phyloP scores from a whole-genome alignment of 306 rosid genomes.

The Aeschynomene evenia region DNA sequence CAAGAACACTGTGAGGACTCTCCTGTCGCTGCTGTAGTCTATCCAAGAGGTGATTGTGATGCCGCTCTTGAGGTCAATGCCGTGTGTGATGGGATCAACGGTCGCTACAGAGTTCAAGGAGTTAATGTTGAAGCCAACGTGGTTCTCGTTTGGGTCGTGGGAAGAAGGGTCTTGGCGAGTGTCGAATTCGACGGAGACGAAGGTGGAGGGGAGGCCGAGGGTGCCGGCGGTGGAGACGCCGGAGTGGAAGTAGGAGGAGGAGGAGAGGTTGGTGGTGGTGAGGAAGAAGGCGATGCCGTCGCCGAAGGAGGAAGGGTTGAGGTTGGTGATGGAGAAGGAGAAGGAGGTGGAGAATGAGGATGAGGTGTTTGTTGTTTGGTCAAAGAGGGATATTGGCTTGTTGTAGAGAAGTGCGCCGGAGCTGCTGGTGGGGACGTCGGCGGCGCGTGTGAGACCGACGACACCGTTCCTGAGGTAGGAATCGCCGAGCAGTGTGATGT shows the following conservation, averaged over 20 bases:
- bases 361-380: slow-evolving; percentile 46
- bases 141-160: slow-evolving; percentile 58
- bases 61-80: slow-evolving; percentile 64
- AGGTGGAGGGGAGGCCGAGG: slow-evolving; percentile 20
- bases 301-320: slow-evolving; percentile 56
- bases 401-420: slow-evolving; percentile 61
- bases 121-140: slow-evolving; percentile 59
- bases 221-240: background rate
- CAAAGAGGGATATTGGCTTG: slow-evolving; percentile 49
- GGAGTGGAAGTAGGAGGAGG: background rate
- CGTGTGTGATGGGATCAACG: slow-evolving; percentile 44
- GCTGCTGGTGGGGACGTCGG: slow-evolving; percentile 65
- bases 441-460: slow-evolving; percentile 67
- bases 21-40: slow-evolving; percentile 53
- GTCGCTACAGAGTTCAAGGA: slow-evolving; percentile 51
- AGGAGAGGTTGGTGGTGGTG: slow-evolving; percentile 21
- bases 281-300: slow-evolving; percentile 72
- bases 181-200: slow-evolving; percentile 66
- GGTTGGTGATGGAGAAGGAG: slow-evolving; percentile 50
- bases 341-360: slow-evolving; percentile 72
- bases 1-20: slow-evolving; percentile 47
- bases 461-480: slow-evolving; percentile 69
- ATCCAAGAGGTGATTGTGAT: slow-evolving; percentile 62
- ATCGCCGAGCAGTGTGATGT: slow-evolving; percentile 83
- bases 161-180: slow-evolving; percentile 44